A percentile compares a stretch with the other conserved stretches of the same genome.
These are phyloP conservation scores for Globisporangium splendens DNA, from an alignment of 352 stramenopile genomes.

Conservation along the genomic window DNA sequence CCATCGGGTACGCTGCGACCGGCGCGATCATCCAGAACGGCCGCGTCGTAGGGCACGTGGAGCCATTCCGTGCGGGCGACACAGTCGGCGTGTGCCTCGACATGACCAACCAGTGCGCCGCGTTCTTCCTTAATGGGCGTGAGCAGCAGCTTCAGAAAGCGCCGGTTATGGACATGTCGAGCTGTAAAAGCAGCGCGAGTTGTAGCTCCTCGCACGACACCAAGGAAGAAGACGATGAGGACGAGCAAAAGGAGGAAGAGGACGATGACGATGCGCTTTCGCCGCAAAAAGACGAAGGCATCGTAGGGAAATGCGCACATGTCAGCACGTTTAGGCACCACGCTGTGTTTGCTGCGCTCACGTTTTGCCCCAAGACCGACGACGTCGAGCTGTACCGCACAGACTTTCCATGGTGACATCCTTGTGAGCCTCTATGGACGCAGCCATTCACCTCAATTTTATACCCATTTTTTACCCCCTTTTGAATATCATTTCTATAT, in stretches of 20 bases:
- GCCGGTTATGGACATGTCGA: too few relatives aligned
- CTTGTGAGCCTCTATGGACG: too few relatives aligned
- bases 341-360: constrained; percentile 5
- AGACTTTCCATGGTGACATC: too few relatives aligned
- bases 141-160: not conserved
- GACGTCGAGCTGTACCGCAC: not conserved
- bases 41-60: not conserved
- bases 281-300: too few relatives aligned
- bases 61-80: constrained; percentile 1
- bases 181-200: too few relatives aligned
- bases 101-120: not conserved
- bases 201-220: not conserved
- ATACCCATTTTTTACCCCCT: too few relatives aligned
- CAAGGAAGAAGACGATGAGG: not conserved
- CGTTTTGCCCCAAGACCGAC: constrained; percentile 3
- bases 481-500: too few relatives aligned
- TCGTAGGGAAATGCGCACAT: not conserved
- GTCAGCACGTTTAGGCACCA: not conserved
- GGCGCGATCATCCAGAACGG: not conserved
- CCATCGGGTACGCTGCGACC: not conserved
- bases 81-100: constrained; percentile 3
- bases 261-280: too few relatives aligned
- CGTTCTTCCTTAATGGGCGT: constrained; percentile 1
- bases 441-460: too few relatives aligned
- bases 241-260: not conserved